phyloP scores from a whole-genome alignment of 1,284 basidiomycete species.

The Trichosporon sp. region DNA sequence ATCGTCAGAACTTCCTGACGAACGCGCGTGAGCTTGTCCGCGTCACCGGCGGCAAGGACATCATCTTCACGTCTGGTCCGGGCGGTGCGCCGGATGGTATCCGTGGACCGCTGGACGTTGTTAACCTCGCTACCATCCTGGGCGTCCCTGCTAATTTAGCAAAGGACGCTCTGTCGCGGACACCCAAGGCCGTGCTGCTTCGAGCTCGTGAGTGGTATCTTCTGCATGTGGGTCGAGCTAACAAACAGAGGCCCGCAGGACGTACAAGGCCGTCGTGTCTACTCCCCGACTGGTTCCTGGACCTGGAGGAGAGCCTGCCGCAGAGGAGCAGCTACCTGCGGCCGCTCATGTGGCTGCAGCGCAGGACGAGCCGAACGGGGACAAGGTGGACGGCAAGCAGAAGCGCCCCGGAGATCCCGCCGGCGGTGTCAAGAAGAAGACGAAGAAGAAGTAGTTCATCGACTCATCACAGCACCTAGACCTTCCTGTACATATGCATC shows the following conservation, averaged over 20 bases:
- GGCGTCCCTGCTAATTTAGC: slow-evolving; percentile 50
- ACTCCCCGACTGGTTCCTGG: slow-evolving; percentile 35
- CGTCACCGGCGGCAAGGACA: slow-evolving; percentile 44
- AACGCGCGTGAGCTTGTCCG: slow-evolving; percentile 48
- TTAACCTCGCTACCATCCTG: slow-evolving; percentile 46
- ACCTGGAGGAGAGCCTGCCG: slow-evolving; percentile 1
- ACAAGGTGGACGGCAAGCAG: neutral
- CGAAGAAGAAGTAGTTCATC: slow-evolving; percentile 12
- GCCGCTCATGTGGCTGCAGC: neutral
- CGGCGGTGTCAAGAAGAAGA: slow-evolving; percentile 11
- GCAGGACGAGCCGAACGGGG: neutral
- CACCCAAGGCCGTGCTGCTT: slow-evolving; percentile 42
- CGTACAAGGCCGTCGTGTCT: slow-evolving; percentile 46
- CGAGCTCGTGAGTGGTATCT: slow-evolving; percentile 41
- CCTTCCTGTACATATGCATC: slow-evolving; percentile 9
- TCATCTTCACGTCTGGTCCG: slow-evolving; percentile 47
- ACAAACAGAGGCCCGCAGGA: slow-evolving; percentile 40
- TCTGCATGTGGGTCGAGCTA: neutral
- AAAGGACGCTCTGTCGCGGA: slow-evolving; percentile 41
- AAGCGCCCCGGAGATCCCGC: slow-evolving; percentile 5
- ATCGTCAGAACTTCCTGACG: slow-evolving; percentile 46
- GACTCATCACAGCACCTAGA: neutral
- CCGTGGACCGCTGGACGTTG: slow-evolving; percentile 43
- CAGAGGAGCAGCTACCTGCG: neutral
- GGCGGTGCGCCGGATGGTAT: slow-evolving; percentile 30